Percentiles rank a stretch among this genome's conserved stretches.
These are phyloP conservation scores for Calocybe gambosa DNA, from an alignment of 1,284 basidiomycete genomes.

Conservation along the genomic window DNA sequence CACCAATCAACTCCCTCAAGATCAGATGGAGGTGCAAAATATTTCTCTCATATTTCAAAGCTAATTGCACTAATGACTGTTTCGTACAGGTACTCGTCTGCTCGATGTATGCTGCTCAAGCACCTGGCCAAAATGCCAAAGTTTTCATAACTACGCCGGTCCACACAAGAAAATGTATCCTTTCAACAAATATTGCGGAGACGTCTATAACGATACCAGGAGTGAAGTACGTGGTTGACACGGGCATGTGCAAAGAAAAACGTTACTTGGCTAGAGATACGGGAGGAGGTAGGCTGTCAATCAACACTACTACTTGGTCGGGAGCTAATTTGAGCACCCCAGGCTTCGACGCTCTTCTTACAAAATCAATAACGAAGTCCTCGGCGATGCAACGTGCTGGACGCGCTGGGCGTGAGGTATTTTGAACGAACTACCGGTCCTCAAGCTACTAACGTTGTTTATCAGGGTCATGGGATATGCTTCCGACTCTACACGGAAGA, in stretches of 20 bases:
- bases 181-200: slow-evolving; percentile 97
- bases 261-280: slow-evolving; percentile 65
- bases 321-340: neutral
- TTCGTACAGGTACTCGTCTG: slow-evolving; percentile 57
- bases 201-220: slow-evolving; percentile 98
- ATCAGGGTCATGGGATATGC: slow-evolving; percentile 72
- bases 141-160: slow-evolving; percentile 71
- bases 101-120: slow-evolving; percentile 83
- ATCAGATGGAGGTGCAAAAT: slow-evolving; percentile 38
- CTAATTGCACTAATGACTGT: neutral
- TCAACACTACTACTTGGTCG: slow-evolving; percentile 3
- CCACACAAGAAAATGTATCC: slow-evolving; percentile 81
- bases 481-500: slow-evolving; percentile 86
- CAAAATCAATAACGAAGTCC: slow-evolving; percentile 84
- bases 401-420: slow-evolving; percentile 85
- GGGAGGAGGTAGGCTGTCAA: slow-evolving; percentile 50
- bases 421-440: slow-evolving; percentile 16
- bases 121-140: slow-evolving; percentile 71
- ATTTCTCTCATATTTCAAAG: neutral
- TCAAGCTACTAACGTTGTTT: neutral
- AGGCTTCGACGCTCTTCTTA: slow-evolving; percentile 88
- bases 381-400: slow-evolving; percentile 85
- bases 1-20: slow-evolving; percentile 56
- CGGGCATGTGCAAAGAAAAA: slow-evolving; percentile 95
- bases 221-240: slow-evolving; percentile 92